A percentile compares a stretch with the other conserved stretches of the same genome.
Evolutionary conservation across 352 stramenopile species (phyloP).

Genomic region (Phytophthora nicotianae): DNA sequence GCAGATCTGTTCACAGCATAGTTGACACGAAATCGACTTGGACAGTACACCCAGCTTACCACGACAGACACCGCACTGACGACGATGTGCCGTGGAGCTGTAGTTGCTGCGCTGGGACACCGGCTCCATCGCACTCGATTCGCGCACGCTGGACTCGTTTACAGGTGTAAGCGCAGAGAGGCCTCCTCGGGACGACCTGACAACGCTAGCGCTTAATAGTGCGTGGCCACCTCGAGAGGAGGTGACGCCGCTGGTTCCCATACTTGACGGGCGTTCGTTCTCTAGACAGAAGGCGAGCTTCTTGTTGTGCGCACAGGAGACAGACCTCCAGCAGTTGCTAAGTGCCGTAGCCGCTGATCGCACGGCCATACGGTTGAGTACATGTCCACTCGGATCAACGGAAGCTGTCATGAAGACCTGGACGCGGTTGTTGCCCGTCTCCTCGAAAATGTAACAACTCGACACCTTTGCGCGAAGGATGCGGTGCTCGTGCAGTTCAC

Average conservation of each 20-base stretch:
- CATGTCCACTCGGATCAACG: slow-evolving; percentile 51
- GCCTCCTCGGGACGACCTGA: slow-evolving; percentile 25
- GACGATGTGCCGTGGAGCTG: slow-evolving; percentile 16
- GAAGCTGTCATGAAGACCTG: slow-evolving; percentile 69
- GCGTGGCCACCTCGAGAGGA: slow-evolving; percentile 16
- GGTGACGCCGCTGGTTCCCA: slow-evolving; percentile 3
- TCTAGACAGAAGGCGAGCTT: slow-evolving; percentile 67
- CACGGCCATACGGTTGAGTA: slow-evolving; percentile 52
- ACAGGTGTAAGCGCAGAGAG: slow-evolving; percentile 35
- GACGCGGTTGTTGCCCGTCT: slow-evolving; percentile 52
- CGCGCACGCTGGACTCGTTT: slow-evolving; percentile 27
- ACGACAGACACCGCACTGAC: slow-evolving; percentile 44
- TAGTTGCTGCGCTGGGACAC: slow-evolving; percentile 37
- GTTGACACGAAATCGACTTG: slow-evolving; percentile 43
- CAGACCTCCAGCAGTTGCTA: slow-evolving; percentile 68
- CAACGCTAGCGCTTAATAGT: slow-evolving; percentile 8
- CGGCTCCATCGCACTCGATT: slow-evolving; percentile 25
- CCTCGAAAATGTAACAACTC: slow-evolving; percentile 61
- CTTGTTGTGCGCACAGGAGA: slow-evolving; percentile 70
- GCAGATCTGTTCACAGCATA: slow-evolving; percentile 53
- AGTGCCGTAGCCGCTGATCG: slow-evolving; percentile 46
- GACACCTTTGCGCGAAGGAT: slow-evolving; percentile 57
- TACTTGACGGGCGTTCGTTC: slow-evolving; percentile 38
- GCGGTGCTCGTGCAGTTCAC: slow-evolving; percentile 40
- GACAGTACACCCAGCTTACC: slow-evolving; percentile 37